phyloP scores from a whole-genome alignment of 1,284 basidiomycete genomes.

The Hymenochaete sp. region DNA sequence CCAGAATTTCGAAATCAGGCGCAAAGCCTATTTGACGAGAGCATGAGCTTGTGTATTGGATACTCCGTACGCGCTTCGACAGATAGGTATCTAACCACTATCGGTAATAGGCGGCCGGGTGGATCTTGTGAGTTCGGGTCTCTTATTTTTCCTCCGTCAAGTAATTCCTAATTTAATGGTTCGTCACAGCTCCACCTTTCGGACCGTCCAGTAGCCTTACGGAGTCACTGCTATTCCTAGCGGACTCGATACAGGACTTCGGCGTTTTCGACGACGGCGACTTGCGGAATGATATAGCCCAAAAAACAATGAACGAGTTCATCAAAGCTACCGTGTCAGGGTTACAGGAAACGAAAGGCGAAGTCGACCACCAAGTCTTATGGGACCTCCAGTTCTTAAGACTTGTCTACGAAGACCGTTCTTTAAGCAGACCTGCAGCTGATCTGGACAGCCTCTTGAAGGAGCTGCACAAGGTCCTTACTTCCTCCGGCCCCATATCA shows the following conservation, averaged over 20 bases:
- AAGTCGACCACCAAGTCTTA: background rate
- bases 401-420: slow-evolving; percentile 11
- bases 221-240: slow-evolving; percentile 11
- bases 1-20: too few species aligned
- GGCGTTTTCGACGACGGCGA: slow-evolving; percentile 9
- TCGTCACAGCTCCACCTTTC: background rate
- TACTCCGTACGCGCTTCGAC: too few species aligned
- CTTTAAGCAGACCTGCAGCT: too few species aligned
- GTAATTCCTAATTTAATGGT: too few species aligned
- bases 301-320: slow-evolving; percentile 7
- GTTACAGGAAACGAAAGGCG: background rate
- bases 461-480: background rate
- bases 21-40: too few species aligned
- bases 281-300: slow-evolving; percentile 4
- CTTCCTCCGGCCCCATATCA: background rate
- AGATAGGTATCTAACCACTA: too few species aligned
- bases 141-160: too few species aligned
- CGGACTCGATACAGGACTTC: slow-evolving; percentile 12
- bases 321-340: background rate
- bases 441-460: too few species aligned
- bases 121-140: too few species aligned
- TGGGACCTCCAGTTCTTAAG: slow-evolving; percentile 14
- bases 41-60: too few species aligned
- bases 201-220: slow-evolving; percentile 7
- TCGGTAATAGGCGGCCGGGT: too few species aligned